These are phyloP conservation scores for Saturnispora halmiae DNA, from an alignment of 805 yeast genomes.

Conservation along the genomic window DNA sequence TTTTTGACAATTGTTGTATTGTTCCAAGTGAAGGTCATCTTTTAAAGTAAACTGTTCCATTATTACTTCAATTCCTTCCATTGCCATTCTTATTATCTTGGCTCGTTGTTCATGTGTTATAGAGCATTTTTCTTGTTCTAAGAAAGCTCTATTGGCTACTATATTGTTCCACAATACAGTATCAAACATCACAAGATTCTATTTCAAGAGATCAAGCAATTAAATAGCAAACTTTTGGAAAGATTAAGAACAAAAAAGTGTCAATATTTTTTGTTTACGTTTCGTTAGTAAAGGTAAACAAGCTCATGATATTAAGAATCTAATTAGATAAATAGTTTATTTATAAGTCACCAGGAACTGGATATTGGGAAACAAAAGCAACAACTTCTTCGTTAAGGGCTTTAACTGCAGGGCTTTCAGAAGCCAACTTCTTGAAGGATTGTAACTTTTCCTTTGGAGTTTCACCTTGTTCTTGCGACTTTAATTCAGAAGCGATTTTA, in stretches of 20 bases:
- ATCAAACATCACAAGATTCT: not conserved
- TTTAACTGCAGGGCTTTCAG: conserved; percentile 51
- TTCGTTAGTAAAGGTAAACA: not conserved
- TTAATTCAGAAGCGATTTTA: conserved; percentile 51
- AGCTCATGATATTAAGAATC: not conserved
- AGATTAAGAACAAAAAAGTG: not conserved
- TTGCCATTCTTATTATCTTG: not conserved
- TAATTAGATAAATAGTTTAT: not conserved
- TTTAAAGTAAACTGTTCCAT: too few relatives aligned
- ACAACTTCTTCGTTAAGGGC: conserved; percentile 56
- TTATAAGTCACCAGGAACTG: conserved; percentile 77
- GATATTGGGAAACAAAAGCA: conserved; percentile 64
- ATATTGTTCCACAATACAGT: not conserved
- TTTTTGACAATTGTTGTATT: conserved; percentile 1
- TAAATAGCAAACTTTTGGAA: not conserved
- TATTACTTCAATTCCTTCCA: not conserved
- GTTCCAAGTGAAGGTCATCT: not conserved
- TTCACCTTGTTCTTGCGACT: conserved; percentile 48
- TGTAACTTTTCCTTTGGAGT: conserved; percentile 52
- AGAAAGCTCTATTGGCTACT: not conserved
- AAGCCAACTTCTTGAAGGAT: conserved; percentile 64
- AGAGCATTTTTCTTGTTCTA: not conserved
- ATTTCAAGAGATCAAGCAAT: not conserved
- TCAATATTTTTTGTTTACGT: conserved; percentile 1
- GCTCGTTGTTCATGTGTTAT: not conserved